A percentile compares a stretch with the other conserved stretches of the same genome.
Evolutionary conservation across 2,329 filamentous ascomycete species (phyloP).

Genomic region (Neonectria magnoliae): DNA sequence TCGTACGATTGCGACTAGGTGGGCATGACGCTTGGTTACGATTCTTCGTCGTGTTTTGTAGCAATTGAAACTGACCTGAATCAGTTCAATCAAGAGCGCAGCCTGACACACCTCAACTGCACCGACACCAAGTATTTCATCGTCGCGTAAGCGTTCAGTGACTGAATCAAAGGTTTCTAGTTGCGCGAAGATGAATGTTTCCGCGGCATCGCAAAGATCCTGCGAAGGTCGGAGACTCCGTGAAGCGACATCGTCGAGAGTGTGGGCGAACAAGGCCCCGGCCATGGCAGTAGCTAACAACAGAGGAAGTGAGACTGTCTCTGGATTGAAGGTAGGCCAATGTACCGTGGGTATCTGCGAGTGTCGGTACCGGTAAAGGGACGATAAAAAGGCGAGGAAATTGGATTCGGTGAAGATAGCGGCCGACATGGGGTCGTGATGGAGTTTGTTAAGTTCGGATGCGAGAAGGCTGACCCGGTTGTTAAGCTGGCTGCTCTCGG

Average conservation of each 20-base stretch:
- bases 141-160: too few relatives aligned
- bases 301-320: constrained; percentile 16
- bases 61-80: constrained; percentile 20
- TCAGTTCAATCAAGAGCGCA: constrained; percentile 6
- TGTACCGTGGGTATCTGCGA: constrained; percentile 23
- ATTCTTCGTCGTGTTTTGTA: constrained; percentile 21
- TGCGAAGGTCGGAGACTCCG: background rate
- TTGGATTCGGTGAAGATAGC: constrained; percentile 8
- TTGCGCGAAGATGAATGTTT: constrained; percentile 26
- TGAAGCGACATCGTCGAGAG: background rate
- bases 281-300: constrained; percentile 13
- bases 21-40: constrained; percentile 11
- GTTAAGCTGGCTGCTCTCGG: background rate
- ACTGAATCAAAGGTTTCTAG: constrained; percentile 1
- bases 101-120: constrained; percentile 28
- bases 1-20: constrained; percentile 12
- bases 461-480: background rate
- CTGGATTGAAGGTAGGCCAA: constrained; percentile 32
- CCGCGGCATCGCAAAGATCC: constrained; percentile 16
- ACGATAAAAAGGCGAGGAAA: constrained; percentile 14
- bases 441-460: background rate
- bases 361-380: constrained; percentile 21
- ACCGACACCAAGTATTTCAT: background rate
- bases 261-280: constrained; percentile 15
- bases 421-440: background rate